phyloP scores from a whole-genome alignment of 139 green algal species.

The Coelastrella sp. region DNA sequence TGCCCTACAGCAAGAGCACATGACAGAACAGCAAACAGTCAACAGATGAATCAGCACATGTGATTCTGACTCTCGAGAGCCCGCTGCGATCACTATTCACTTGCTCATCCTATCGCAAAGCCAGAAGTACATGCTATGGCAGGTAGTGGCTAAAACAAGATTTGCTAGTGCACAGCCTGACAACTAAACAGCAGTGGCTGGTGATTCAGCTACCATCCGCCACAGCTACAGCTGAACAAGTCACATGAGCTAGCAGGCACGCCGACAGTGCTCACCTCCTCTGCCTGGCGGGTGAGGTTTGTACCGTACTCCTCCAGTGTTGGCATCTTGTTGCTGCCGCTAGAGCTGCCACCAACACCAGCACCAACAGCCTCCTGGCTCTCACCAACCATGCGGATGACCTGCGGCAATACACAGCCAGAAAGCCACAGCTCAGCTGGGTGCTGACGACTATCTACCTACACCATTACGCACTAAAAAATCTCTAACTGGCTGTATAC shows the following conservation, averaged over 20 bases:
- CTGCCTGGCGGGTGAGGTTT: constrained; percentile 97
- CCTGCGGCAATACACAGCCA: constrained; percentile 61
- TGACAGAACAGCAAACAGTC: too few relatives aligned
- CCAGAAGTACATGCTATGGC: too few relatives aligned
- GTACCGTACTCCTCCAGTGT: constrained; percentile 99
- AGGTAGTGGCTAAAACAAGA: too few relatives aligned
- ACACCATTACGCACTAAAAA: too few relatives aligned
- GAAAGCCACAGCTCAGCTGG: too few relatives aligned
- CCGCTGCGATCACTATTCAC: too few relatives aligned
- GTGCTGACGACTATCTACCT: too few relatives aligned
- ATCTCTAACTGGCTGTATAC: too few relatives aligned
- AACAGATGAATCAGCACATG: too few relatives aligned
- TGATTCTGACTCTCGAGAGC: too few relatives aligned
- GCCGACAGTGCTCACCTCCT: constrained; percentile 68
- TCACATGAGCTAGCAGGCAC: neutral
- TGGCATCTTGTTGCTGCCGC: constrained; percentile 96
- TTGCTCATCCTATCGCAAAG: too few relatives aligned
- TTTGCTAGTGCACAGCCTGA: neutral
- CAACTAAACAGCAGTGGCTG: neutral
- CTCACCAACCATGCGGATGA: constrained; percentile 99
- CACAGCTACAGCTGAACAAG: neutral
- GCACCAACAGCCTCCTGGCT: constrained; percentile 95
- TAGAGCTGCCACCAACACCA: constrained; percentile 81
- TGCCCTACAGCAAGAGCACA: constrained; percentile 81
- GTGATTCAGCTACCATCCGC: neutral